phyloP scores from a whole-genome alignment of 2,329 filamentous ascomycete species.

The Pleurostoma richardsiae region DNA sequence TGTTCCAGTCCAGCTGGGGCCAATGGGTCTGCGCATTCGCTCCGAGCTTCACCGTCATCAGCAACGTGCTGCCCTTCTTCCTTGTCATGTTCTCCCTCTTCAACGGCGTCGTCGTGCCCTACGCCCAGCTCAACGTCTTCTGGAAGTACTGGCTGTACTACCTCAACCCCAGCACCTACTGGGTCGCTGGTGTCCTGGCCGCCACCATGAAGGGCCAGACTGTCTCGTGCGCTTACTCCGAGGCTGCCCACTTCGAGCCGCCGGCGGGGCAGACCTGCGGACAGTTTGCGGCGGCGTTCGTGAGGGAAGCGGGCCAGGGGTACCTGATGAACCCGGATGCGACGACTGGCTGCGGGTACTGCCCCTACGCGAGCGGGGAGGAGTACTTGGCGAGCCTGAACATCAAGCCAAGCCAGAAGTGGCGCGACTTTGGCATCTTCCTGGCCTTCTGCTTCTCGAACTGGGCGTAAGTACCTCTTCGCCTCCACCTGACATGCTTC shows the following conservation, averaged over 20 bases:
- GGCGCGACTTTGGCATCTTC: constrained; percentile 63
- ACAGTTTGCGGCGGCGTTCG: constrained; percentile 51
- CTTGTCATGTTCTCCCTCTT: constrained; percentile 65
- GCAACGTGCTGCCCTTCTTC: constrained; percentile 69
- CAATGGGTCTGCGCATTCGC: constrained; percentile 84
- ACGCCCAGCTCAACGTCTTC: constrained; percentile 59
- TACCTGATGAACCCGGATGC: constrained; percentile 55
- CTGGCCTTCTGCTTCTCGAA: constrained; percentile 62
- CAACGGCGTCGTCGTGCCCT: constrained; percentile 72
- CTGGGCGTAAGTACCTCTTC: constrained; percentile 30
- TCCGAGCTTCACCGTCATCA: constrained; percentile 72
- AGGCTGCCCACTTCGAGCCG: constrained; percentile 37
- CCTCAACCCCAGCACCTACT: constrained; percentile 65
- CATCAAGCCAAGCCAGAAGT: constrained; percentile 56
- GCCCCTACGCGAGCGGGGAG: constrained; percentile 40
- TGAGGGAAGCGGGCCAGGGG: constrained; percentile 44
- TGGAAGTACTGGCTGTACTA: constrained; percentile 72
- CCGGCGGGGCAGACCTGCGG: constrained; percentile 57
- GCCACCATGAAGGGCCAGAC: constrained; percentile 40
- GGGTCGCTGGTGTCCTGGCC: constrained; percentile 65
- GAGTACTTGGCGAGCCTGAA: constrained; percentile 16
- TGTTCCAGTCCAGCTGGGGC: constrained; percentile 72
- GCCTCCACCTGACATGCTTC: constrained; percentile 1
- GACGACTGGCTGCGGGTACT: constrained; percentile 60
- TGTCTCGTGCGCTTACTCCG: constrained; percentile 1